Base-by-base conservation (phyloP, 768 basidiomycete species). In the Russula sp. region DNA sequence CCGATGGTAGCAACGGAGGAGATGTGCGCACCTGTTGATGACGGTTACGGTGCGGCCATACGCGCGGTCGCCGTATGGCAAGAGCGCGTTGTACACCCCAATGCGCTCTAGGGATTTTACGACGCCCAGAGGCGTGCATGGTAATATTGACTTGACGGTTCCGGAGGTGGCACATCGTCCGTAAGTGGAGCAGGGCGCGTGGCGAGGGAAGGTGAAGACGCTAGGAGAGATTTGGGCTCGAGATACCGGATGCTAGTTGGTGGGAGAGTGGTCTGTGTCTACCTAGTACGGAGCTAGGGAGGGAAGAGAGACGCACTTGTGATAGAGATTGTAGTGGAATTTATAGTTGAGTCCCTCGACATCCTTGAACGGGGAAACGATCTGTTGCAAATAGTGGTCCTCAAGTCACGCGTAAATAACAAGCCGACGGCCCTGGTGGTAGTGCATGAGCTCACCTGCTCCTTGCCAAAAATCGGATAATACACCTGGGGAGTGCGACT, bases 361-460 rank as follows among this genome's bases (percentile, higher is more conserved):
- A 70, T 99, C 97, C 77, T 99, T 99, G 67, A 89, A 82, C 2
- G 97, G 94, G 0, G 93, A 94, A 8, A 99, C 94, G 61, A 98
- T 85, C 79, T 98, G 96, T 75, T 99, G 97, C 61, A 99, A 79
- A 75, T 99, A 99, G 72, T 96, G 93, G 73, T 98, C 97, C 88
- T 98, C 72, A 18, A 55, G 20, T 22, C 22, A 61, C 34, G 36
- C 18, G 26, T n/a, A 34, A 28, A 32, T 13, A 26, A n/a, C 28
- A 20, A 46, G 26, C 58, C 28, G 18, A 14, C 10, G 11, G 16
- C 13, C 20, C 44, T 10, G 24, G 28, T 24, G 18, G 34, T 32
- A 14, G 63, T 13, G 6, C 22, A 14, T n/a, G 5, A n/a, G 77
- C 86, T 66, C 70, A 92, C 92, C 85, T 93, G 92, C 65, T 86